Percentiles rank a stretch among this genome's conserved stretches.
Evolutionary conservation across 2,329 filamentous ascomycete species (phyloP).

Genomic region (Knoxdaviesia proteae): DNA sequence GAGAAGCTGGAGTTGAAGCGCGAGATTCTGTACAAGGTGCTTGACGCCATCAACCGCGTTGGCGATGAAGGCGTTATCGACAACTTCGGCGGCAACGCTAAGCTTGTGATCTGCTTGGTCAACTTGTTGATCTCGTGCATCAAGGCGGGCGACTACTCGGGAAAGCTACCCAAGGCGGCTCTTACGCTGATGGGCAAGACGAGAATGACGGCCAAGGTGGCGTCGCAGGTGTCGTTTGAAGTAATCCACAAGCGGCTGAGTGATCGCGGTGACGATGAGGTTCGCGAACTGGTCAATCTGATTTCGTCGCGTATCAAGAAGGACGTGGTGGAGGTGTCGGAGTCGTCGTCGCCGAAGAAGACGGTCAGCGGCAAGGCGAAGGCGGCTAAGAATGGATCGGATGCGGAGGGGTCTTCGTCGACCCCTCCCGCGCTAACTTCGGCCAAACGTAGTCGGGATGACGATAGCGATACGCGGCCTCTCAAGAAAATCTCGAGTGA

Average conservation of each 20-base stretch:
- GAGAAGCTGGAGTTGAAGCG: slow-evolving; percentile 19
- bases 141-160: slow-evolving; percentile 28
- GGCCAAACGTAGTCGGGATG: not conserved
- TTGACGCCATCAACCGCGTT: slow-evolving; percentile 31
- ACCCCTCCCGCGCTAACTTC: not conserved
- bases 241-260: slow-evolving; percentile 41
- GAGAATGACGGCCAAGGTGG: slow-evolving; percentile 38
- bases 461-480: not conserved
- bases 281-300: slow-evolving; percentile 37
- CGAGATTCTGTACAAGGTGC: slow-evolving; percentile 25
- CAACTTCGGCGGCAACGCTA: slow-evolving; percentile 35
- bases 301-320: slow-evolving; percentile 29
- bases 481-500: too few relatives aligned
- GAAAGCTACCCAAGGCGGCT: slow-evolving; percentile 31
- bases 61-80: slow-evolving; percentile 34
- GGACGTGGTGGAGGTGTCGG: slow-evolving; percentile 7
- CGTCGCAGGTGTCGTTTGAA: slow-evolving; percentile 40
- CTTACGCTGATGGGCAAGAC: slow-evolving; percentile 39
- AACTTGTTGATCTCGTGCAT: slow-evolving; percentile 33
- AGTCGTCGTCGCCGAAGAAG: slow-evolving; percentile 7
- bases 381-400: not conserved
- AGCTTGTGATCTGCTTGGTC: slow-evolving; percentile 32
- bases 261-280: slow-evolving; percentile 43
- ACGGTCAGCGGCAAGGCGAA: not conserved
- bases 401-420: not conserved